phyloP scores from a whole-genome alignment of 495 filamentous ascomycete species.

The Lentithecium fluviatile region DNA sequence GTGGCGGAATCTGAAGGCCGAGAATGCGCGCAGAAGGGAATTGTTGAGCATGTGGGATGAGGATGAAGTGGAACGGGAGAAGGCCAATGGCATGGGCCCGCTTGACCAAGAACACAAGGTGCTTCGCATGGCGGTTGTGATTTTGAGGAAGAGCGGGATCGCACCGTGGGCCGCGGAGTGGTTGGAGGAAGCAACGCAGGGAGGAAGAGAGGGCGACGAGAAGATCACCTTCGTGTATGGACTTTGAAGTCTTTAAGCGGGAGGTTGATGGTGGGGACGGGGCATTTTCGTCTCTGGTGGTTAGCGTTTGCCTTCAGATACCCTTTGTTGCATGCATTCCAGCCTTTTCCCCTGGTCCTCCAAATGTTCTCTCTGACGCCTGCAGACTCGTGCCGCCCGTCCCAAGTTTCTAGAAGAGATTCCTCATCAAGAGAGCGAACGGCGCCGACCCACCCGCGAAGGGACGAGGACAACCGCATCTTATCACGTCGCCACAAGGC shows the following conservation, averaged over 20 bases:
- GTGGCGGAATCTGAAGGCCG: conserved; percentile 36
- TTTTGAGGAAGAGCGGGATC: neutral
- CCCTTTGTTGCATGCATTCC: too few species aligned
- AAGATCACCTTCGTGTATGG: conserved; percentile 34
- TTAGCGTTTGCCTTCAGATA: too few species aligned
- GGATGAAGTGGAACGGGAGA: conserved; percentile 36
- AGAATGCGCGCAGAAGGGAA: conserved; percentile 41
- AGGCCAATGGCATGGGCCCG: conserved; percentile 17
- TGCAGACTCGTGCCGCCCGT: too few species aligned
- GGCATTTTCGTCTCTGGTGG: too few species aligned
- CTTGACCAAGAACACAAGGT: conserved; percentile 11
- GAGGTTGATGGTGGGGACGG: neutral
- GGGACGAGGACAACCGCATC: too few species aligned
- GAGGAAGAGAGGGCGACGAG: conserved; percentile 33
- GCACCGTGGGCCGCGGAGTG: conserved; percentile 4
- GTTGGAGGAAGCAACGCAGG: conserved; percentile 22
- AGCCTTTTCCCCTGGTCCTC: too few species aligned
- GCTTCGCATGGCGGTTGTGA: neutral
- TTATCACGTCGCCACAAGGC: too few species aligned
- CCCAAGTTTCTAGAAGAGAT: too few species aligned
- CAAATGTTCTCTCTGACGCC: too few species aligned
- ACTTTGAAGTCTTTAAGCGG: conserved; percentile 4
- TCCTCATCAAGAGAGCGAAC: too few species aligned
- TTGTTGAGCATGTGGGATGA: conserved; percentile 31
- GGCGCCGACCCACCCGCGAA: too few species aligned